These are phyloP conservation scores for Trypanosoma boissoni DNA, from an alignment of 208 protist genomes.

Conservation along the genomic window DNA sequence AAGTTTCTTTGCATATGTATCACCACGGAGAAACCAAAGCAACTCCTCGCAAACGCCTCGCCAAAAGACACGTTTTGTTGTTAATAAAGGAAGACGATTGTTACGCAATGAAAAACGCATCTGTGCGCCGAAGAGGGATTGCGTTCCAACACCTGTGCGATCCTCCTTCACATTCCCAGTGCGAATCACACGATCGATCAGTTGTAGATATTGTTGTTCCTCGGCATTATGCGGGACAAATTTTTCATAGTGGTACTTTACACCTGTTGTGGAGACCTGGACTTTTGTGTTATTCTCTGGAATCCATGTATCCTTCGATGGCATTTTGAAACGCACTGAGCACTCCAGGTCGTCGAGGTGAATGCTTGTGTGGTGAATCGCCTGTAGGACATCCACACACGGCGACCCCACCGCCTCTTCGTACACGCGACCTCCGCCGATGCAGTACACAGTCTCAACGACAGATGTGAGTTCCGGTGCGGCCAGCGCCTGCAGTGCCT, in stretches of 20 bases:
- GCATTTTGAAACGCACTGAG: conserved; percentile 63
- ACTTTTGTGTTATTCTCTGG: conserved; percentile 35
- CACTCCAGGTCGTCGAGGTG: conserved; percentile 32
- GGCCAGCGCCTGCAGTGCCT: conserved; percentile 57
- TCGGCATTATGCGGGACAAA: conserved; percentile 82
- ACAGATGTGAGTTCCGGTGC: conserved; percentile 43
- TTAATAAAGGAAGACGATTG: conserved; percentile 95
- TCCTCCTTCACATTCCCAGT: conserved; percentile 85
- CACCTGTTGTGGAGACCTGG: conserved; percentile 25
- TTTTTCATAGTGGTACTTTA: conserved; percentile 67
- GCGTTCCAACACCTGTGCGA: conserved; percentile 95
- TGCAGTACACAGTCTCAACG: conserved; percentile 91
- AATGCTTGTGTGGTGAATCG: conserved; percentile 75
- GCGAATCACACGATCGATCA: conserved; percentile 81
- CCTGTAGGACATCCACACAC: conserved; percentile 55
- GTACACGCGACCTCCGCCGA: conserved; percentile 92
- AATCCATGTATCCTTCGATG: conserved; percentile 28
- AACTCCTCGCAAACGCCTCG: conserved; percentile 97
- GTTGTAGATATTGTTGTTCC: conserved; percentile 92
- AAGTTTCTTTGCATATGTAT: conserved; percentile 93
- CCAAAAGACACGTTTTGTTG: conserved; percentile 99
- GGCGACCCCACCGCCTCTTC: conserved; percentile 56
- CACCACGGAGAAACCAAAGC: conserved; percentile 97
- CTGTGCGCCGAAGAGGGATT: conserved; percentile 94
- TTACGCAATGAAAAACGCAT: conserved; percentile 96